Conservation (phyloP, 108 stramenopile genomes). For the Skeletonema marinoi region DNA sequence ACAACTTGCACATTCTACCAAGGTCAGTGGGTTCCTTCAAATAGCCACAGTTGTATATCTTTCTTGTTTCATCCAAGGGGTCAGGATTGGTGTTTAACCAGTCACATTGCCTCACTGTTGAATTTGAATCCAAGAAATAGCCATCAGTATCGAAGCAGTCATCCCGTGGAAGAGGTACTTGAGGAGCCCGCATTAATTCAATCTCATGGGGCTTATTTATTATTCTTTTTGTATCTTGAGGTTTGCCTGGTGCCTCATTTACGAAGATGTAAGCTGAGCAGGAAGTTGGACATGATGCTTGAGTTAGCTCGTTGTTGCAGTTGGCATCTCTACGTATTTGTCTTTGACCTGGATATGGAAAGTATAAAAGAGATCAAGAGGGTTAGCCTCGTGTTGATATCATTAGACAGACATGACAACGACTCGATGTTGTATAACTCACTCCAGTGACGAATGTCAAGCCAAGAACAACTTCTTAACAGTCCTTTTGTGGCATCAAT, state of each 20-base stretch:
- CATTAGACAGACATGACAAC: background rate
- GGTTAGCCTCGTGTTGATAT: background rate
- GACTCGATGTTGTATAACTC: background rate
- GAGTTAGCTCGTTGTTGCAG: background rate
- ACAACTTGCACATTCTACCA: constrained; percentile 38
- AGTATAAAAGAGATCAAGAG: background rate
- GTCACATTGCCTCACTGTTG: constrained; percentile 22
- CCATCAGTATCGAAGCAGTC: constrained; percentile 29
- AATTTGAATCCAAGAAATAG: constrained; percentile 36
- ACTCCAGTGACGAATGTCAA: constrained; percentile 14
- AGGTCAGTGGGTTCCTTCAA: constrained; percentile 23
- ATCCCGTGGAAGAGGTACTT: constrained; percentile 14
- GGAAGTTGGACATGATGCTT: constrained; percentile 6
- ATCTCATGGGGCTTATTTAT: background rate
- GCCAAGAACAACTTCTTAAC: constrained; percentile 8
- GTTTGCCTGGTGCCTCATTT: background rate
- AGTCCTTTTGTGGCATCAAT: constrained; percentile 5
- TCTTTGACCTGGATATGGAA: background rate
- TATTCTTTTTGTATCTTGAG: background rate
- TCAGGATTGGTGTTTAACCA: constrained; percentile 22
- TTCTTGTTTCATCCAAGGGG: constrained; percentile 18
- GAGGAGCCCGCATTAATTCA: background rate
- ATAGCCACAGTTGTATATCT: constrained; percentile 37
- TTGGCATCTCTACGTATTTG: constrained; percentile 20
- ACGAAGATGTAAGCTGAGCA: constrained; percentile 7